Evolutionary conservation across 2,329 filamentous ascomycete genomes (phyloP).

Genomic region (Nothomitra cinnamomea): DNA sequence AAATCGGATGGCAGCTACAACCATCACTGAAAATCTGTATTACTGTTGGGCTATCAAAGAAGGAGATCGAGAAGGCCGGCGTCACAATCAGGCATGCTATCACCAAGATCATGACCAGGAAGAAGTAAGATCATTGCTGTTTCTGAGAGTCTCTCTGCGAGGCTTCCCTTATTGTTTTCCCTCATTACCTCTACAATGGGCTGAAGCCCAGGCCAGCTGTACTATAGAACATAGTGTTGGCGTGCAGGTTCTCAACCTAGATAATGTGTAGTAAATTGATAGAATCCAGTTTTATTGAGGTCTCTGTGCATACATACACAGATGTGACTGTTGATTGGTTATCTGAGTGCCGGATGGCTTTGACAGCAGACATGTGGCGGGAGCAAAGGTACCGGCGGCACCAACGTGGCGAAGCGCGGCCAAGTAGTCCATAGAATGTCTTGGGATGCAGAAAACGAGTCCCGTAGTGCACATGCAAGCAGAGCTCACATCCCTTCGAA

Average conservation of each 20-base stretch:
- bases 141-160: neutral
- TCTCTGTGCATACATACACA: neutral
- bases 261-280: neutral
- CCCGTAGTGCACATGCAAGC: too few species aligned
- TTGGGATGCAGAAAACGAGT: too few species aligned
- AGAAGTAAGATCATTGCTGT: constrained; percentile 19
- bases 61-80: constrained; percentile 91
- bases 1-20: constrained; percentile 50
- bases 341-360: too few species aligned
- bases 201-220: too few species aligned
- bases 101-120: constrained; percentile 65
- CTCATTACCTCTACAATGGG: neutral
- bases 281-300: neutral
- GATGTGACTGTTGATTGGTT: too few species aligned
- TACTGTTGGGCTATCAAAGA: constrained; percentile 73
- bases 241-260: too few species aligned
- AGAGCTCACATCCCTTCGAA: too few species aligned
- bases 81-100: constrained; percentile 78
- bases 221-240: too few species aligned
- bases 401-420: too few species aligned
- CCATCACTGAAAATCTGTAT: constrained; percentile 85
- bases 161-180: neutral
- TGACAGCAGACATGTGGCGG: too few species aligned
- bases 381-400: too few species aligned
- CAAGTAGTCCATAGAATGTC: too few species aligned